Evolutionary conservation across 805 yeast species (phyloP).

Genomic region (Starmera pachycereana): DNA sequence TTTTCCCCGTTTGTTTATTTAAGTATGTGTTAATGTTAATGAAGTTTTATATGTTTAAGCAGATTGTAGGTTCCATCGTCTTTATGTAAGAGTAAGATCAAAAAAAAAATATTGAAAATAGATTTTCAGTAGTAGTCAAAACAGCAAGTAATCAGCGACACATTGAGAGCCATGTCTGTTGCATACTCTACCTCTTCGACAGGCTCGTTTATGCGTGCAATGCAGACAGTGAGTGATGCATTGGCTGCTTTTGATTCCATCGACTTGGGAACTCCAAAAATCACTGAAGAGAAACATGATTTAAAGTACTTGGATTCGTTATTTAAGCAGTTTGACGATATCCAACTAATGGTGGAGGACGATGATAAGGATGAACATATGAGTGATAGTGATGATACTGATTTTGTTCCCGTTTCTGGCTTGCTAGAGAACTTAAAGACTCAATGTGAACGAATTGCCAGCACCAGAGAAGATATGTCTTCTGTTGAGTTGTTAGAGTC

Average conservation of each 20-base stretch:
- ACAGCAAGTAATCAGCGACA: not conserved
- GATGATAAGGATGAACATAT: constrained; percentile 11
- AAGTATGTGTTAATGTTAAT: no score
- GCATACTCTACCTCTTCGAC: constrained; percentile 53
- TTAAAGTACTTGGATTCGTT: constrained; percentile 29
- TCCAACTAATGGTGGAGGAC: constrained; percentile 16
- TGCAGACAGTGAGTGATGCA: constrained; percentile 56
- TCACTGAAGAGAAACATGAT: constrained; percentile 26
- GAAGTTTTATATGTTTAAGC: no score
- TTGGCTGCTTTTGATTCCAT: constrained; percentile 22
- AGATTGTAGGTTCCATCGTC: no score
- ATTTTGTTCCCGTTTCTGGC: constrained; percentile 1
- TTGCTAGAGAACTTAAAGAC: constrained; percentile 11
- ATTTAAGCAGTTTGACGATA: constrained; percentile 22
- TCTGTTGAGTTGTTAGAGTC: constrained; percentile 22
- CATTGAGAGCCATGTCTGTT: constrained; percentile 27
- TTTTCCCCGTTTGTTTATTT: no score
- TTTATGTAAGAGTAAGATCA: no score
- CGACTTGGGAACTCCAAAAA: constrained; percentile 24
- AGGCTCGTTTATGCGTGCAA: constrained; percentile 68
- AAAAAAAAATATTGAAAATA: no score
- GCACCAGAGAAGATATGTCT: constrained; percentile 23
- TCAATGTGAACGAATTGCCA: constrained; percentile 22
- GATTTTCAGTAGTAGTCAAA: no score
- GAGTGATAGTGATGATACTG: constrained; percentile 5